Conservation (phyloP, 2,329 filamentous ascomycete species). For the Colletotrichum tropicicola region DNA sequence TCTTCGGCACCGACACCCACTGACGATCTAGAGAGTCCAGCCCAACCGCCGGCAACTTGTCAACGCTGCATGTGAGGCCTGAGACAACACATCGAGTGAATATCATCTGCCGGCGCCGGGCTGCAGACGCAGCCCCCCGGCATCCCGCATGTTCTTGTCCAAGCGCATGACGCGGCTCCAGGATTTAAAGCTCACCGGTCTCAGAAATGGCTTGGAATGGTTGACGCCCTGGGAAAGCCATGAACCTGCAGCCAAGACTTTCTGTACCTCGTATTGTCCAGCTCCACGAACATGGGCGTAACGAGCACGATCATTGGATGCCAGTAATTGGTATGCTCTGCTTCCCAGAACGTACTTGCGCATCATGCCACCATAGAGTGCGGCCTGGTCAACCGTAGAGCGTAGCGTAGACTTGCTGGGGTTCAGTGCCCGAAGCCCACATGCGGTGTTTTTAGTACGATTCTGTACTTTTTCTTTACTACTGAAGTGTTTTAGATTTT, state of each 20-base stretch:
- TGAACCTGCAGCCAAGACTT: background rate
- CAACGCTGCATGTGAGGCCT: too few species aligned
- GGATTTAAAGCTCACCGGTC: background rate
- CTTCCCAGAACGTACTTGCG: background rate
- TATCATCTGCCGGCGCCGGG: background rate
- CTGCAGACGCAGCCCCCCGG: background rate
- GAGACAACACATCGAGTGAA: too few species aligned
- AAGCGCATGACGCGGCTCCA: background rate
- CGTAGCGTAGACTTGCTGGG: too few species aligned
- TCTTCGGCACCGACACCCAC: too few species aligned
- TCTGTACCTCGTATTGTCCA: background rate
- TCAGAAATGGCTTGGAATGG: background rate
- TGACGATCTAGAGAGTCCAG: too few species aligned
- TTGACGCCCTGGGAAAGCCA: background rate
- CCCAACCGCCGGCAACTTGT: too few species aligned
- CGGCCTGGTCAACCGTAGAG: too few species aligned
- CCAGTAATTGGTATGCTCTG: background rate
- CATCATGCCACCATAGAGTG: too few species aligned
- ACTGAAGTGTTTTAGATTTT: too few species aligned
- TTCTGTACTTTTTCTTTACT: too few species aligned
- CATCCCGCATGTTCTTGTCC: background rate
- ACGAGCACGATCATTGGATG: background rate
- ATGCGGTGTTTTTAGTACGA: too few species aligned
- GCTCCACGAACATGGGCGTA: background rate
- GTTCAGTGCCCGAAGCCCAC: too few species aligned